Evolutionary conservation across 768 basidiomycete genomes (phyloP), one percentile per base, ranked within the genome.

Genomic region (Boletus rex-veris): DNA sequence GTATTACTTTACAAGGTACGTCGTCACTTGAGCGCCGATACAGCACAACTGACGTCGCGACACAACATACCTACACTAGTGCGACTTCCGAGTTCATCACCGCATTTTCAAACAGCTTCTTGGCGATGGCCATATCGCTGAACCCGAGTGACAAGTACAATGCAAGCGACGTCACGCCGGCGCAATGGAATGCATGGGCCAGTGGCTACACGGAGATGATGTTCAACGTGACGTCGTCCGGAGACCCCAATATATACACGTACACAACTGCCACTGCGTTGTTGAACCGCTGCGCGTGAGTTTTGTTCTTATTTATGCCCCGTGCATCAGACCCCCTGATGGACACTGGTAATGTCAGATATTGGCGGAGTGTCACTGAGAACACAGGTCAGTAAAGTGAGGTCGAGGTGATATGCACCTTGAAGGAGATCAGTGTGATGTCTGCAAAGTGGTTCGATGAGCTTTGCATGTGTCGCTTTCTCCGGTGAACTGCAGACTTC

Each of bases 181-280:
- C 21, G 9, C 42, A 18, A 18, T 55, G 54, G 54, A 9, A 28
- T 35, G 10, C n/a, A 3, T 55, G 45, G 45, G 19, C 33, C 14
- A 21, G 8, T 16, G 33, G n/a, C 5, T 16, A 42, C 19, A 47
- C 24, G 10, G 54, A 55, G 40, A 54, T 55, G 39, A n/a, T 47
- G 52, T 55, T 55, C 40, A 55, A 54, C 19, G 44, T 55, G 28
- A 35, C 52, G 9, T 24, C 45, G 9, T 46, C 52, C 30, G 45
- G 54, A 37, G 26, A 12, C n/a, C 52, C 54, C 21, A 8, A 46
- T 7, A 18, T 55, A 7, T 54, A 55, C 6, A 46, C 38, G 7
- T 46, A 41, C 14, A 5, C 11, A 3, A 55, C 45, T 1, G 52
- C 46, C 35, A 37, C 18, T 24, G 33, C 39, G 0, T 5, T 55